These are phyloP conservation scores for Cercospora sp. DNA, from an alignment of 2,329 filamentous ascomycete genomes.

Conservation along the genomic window DNA sequence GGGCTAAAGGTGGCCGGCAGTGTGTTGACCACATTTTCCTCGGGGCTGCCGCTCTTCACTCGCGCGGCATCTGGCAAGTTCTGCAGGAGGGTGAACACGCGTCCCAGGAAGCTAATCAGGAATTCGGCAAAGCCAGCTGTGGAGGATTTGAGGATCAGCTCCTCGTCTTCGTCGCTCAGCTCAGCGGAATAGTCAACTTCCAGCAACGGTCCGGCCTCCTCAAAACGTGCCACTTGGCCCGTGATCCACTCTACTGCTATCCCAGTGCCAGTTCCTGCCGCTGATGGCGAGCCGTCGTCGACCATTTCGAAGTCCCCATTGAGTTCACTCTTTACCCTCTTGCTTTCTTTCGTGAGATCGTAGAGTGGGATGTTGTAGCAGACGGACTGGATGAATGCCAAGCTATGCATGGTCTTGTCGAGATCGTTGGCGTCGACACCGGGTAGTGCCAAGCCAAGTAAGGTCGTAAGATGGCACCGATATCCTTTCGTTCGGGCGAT, in stretches of 20 bases:
- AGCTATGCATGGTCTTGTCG: slow-evolving; percentile 90
- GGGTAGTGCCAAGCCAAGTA: slow-evolving; percentile 88
- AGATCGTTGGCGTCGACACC: slow-evolving; percentile 98
- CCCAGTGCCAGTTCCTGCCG: slow-evolving; percentile 43
- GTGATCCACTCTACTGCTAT: slow-evolving; percentile 92
- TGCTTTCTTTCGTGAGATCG: slow-evolving; percentile 66
- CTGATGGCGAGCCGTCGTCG: slow-evolving; percentile 27
- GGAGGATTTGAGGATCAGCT: slow-evolving; percentile 84
- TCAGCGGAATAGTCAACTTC: slow-evolving; percentile 82
- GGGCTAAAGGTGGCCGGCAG: slow-evolving; percentile 88
- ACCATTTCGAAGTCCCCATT: slow-evolving; percentile 38
- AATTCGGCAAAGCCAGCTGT: slow-evolving; percentile 95
- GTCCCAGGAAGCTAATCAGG: slow-evolving; percentile 82
- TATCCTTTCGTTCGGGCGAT: slow-evolving; percentile 96
- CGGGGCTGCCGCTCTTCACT: slow-evolving; percentile 84
- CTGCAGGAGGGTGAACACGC: slow-evolving; percentile 92
- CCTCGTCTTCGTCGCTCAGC: slow-evolving; percentile 82
- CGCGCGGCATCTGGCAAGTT: slow-evolving; percentile 90
- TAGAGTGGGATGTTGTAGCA: slow-evolving; percentile 95
- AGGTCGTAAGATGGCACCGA: slow-evolving; percentile 88
- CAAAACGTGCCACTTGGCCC: slow-evolving; percentile 90
- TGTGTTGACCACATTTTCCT: slow-evolving; percentile 96
- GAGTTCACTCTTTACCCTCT: slow-evolving; percentile 43
- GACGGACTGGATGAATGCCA: slow-evolving; percentile 93
- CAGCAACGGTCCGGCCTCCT: slow-evolving; percentile 79